phyloP scores from a whole-genome alignment of 352 stramenopile genomes.

The Phytopythium vexans region DNA sequence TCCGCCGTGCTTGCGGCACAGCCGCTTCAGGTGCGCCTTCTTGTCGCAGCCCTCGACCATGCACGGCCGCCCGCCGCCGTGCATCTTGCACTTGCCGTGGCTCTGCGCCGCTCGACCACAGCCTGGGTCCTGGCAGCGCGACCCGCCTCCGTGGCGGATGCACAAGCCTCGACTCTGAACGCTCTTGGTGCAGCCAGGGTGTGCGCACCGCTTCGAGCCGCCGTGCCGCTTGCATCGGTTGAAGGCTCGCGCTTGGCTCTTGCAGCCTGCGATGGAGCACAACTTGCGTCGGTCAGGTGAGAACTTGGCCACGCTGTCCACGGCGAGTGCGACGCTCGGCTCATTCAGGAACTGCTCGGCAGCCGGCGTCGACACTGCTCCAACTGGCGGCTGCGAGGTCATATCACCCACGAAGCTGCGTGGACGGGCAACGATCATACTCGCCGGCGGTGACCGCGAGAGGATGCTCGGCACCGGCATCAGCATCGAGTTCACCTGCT shows the following conservation, averaged over 20 bases:
- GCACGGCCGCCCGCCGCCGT: conserved; percentile 48
- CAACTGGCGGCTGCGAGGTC: background rate
- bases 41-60: conserved; percentile 73
- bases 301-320: conserved; percentile 14
- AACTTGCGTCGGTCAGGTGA: conserved; percentile 71
- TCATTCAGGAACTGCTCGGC: conserved; percentile 1
- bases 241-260: conserved; percentile 76
- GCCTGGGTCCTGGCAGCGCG: conserved; percentile 58
- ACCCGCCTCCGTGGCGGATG: conserved; percentile 72
- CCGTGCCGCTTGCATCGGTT: conserved; percentile 85
- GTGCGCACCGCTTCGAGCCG: conserved; percentile 79
- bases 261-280: conserved; percentile 72
- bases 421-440: too few relatives aligned
- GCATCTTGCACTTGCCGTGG: conserved; percentile 65
- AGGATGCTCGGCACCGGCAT: background rate
- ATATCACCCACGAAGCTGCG: too few relatives aligned
- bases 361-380: conserved; percentile 1
- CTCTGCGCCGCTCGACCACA: conserved; percentile 64
- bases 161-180: conserved; percentile 69
- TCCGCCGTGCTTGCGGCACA: conserved; percentile 82
- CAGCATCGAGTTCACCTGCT: conserved; percentile 2
- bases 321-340: background rate
- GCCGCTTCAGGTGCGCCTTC: conserved; percentile 76
- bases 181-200: conserved; percentile 70
- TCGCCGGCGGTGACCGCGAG: background rate